Evolutionary conservation across 495 filamentous ascomycete species (phyloP), one percentile per base, ranked within the genome.

Genomic region (Talaromyces borbonicus): DNA sequence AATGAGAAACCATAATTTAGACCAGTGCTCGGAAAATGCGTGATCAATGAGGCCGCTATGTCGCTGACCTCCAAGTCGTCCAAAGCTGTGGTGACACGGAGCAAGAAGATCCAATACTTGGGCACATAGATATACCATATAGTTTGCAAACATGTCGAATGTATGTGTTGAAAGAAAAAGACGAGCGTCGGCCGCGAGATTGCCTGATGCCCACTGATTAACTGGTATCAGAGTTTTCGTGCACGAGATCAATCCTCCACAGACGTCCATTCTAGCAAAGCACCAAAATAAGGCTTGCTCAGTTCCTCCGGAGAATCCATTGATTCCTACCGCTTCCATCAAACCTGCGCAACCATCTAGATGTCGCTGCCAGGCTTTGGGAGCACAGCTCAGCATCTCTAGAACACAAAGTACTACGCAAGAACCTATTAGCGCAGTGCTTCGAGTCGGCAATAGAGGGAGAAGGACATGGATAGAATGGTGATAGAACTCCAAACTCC

Each of bases 211-310:
- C 65, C 61, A 56, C 46, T 58, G 48, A 47, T 57, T 48, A 31
- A 63, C 47, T 49, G 56, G 52, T 47, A 61, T 55, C 39, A 64
- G 58, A 32, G 63, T 61, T 54, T 66, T 55, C 56, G 63, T 52
- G 50, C 67, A 58, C 22, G 61, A 63, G 32, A 72, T 69, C 19
- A 72, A 61, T 23, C 64, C 67, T 43, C 63, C 68, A 40, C 68
- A 69, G 32, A 72, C 56, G 63, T 68, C 67, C 68, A 72, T 72
- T 19, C 67, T 39, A 8, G 67, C 68, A 48, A 66, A 70, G 45
- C 68, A 72, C 68, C 68, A 72, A 41, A 70, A 72, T 2, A 69
- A 52, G 0, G 65, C 68, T 46, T 70, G 65, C 33, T 61, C 59
- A 29, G 67, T 54, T 20, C 66, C 66, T 0, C 62, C 61, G 8